These are phyloP conservation scores for Xerocomus amazonicus DNA, from an alignment of 1,284 basidiomycete species.

Conservation along the genomic window DNA sequence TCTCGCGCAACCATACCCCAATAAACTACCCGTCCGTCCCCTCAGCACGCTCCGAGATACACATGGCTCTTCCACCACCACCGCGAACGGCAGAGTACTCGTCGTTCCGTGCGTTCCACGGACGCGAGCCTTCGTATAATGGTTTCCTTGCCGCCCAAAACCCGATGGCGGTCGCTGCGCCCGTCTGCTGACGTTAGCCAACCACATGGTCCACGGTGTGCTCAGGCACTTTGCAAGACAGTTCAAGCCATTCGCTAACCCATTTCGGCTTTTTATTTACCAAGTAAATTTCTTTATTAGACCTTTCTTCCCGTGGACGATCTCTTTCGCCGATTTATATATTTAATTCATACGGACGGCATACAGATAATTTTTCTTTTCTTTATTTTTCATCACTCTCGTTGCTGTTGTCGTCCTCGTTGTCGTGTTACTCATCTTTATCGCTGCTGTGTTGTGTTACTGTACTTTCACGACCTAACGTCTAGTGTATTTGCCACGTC, in stretches of 20 bases:
- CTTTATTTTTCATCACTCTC: neutral
- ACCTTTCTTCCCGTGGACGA: neutral
- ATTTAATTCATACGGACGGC: neutral
- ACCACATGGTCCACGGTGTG: conserved; percentile 4
- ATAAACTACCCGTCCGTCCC: conserved; percentile 8
- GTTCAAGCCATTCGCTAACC: neutral
- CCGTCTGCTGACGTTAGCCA: conserved; percentile 17
- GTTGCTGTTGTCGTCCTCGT: neutral
- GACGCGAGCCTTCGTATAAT: conserved; percentile 26
- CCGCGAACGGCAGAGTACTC: conserved; percentile 11
- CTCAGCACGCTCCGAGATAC: neutral
- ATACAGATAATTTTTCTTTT: neutral
- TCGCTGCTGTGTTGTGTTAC: no score
- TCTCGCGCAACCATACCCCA: conserved; percentile 7
- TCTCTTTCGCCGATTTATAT: neutral
- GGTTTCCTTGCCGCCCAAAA: conserved; percentile 23
- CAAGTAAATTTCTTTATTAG: neutral
- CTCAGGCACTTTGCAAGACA: neutral
- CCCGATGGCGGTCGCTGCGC: conserved; percentile 22
- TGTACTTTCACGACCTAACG: no score
- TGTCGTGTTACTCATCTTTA: neutral
- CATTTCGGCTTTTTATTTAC: neutral
- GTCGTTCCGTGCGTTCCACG: conserved; percentile 15
- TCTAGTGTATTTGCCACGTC: no score
- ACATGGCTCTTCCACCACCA: conserved; percentile 13